Conservation (phyloP, 148 eudicot genomes). For the Vaccinium macrocarpon region DNA sequence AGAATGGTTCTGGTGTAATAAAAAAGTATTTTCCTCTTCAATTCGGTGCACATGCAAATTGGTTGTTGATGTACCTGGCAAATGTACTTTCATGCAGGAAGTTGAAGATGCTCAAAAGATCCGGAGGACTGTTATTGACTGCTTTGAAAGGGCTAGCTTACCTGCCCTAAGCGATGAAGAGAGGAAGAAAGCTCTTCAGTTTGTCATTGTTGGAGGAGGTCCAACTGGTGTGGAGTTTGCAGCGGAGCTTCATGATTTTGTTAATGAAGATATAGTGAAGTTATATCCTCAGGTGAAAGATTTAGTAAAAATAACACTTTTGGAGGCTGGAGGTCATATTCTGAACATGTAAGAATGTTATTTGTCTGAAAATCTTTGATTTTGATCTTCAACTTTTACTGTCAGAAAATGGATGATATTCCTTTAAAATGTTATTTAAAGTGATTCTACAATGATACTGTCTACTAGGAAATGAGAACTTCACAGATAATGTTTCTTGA, state of each 20-base stretch:
- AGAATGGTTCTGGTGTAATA: background rate
- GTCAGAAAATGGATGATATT: background rate
- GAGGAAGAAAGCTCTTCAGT: slow-evolving; percentile 42
- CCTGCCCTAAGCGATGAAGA: slow-evolving; percentile 47
- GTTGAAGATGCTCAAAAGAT: slow-evolving; percentile 59
- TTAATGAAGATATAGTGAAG: slow-evolving; percentile 42
- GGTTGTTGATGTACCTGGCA: background rate
- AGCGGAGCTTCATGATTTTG: slow-evolving; percentile 60
- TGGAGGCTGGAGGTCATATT: slow-evolving; percentile 54
- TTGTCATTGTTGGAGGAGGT: slow-evolving; percentile 60
- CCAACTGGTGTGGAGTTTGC: slow-evolving; percentile 68
- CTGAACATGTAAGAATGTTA: slow-evolving; percentile 45
- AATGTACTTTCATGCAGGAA: slow-evolving; percentile 30
- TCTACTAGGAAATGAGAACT: background rate
- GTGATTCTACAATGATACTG: background rate
- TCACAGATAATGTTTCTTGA: background rate
- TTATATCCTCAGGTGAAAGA: slow-evolving; percentile 41
- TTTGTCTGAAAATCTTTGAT: background rate
- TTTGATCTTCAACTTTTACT: background rate
- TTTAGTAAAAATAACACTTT: slow-evolving; percentile 42
- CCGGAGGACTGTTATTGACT: slow-evolving; percentile 49
- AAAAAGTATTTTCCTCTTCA: background rate
- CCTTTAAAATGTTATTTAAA: background rate
- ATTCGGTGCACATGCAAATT: background rate
- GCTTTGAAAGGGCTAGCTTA: slow-evolving; percentile 55